phyloP scores from a whole-genome alignment of 176 grass and related monocot genomes.

The Stipa capillata region DNA sequence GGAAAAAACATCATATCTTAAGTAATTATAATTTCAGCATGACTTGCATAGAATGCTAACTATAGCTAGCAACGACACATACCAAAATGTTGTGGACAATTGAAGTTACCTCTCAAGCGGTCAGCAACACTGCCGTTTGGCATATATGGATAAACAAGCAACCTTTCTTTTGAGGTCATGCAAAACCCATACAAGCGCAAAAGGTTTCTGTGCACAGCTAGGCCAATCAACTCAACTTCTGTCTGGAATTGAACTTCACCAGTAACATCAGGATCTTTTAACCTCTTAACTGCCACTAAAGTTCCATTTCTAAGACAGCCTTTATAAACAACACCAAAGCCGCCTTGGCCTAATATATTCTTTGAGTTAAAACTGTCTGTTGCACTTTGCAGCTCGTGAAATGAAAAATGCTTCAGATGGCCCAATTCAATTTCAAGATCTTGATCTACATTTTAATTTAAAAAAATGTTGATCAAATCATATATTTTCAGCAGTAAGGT shows the following conservation, averaged over 20 bases:
- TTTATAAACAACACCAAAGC: constrained; percentile 96
- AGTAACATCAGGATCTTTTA: constrained; percentile 87
- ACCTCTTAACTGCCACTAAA: constrained; percentile 78
- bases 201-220: constrained; percentile 93
- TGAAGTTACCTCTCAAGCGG: constrained; percentile 72
- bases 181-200: constrained; percentile 93
- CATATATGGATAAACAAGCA: constrained; percentile 98
- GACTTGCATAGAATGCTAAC: not conserved
- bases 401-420: constrained; percentile 75
- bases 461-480: not conserved
- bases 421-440: constrained; percentile 91
- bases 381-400: constrained; percentile 75
- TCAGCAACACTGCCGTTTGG: constrained; percentile 94
- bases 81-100: not conserved
- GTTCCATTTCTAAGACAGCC: constrained; percentile 74
- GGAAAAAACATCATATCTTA: no score
- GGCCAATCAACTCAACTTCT: constrained; percentile 95
- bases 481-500: not conserved
- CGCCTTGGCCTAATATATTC: constrained; percentile 87
- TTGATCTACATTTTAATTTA: constrained; percentile 56
- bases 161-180: constrained; percentile 75
- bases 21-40: no score
- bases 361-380: constrained; percentile 76
- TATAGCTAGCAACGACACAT: not conserved
- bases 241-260: constrained; percentile 96